phyloP scores from a whole-genome alignment of 768 basidiomycete genomes.

The Arthromyces matolae region DNA sequence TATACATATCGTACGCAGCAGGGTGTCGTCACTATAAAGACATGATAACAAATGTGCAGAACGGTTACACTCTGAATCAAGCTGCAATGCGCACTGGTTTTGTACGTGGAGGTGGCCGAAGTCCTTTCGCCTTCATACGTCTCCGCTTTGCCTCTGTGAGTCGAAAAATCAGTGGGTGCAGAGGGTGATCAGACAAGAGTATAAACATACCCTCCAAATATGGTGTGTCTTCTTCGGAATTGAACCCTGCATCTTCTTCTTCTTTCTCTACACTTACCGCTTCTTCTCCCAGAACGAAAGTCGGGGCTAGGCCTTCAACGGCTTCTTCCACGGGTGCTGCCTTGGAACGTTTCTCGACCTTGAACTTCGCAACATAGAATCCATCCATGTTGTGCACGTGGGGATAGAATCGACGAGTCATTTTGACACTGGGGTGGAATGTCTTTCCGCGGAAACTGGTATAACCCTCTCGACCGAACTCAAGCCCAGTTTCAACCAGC shows the following conservation, averaged over 20 bases:
- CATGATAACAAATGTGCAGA: too few relatives aligned
- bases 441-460: slow-evolving; percentile 87
- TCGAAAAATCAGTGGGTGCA: slow-evolving; percentile 8
- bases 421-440: slow-evolving; percentile 72
- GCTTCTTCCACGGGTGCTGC: slow-evolving; percentile 26
- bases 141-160: slow-evolving; percentile 65
- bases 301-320: slow-evolving; percentile 15
- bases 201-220: slow-evolving; percentile 72
- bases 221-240: slow-evolving; percentile 70
- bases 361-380: slow-evolving; percentile 98
- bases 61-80: slow-evolving; percentile 10
- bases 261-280: slow-evolving; percentile 24
- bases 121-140: slow-evolving; percentile 71
- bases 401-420: slow-evolving; percentile 90
- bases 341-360: slow-evolving; percentile 79
- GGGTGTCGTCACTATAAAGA: too few relatives aligned
- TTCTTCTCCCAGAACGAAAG: slow-evolving; percentile 25
- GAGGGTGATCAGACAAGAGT: slow-evolving; percentile 8
- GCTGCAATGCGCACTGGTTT: slow-evolving; percentile 19
- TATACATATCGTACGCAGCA: too few relatives aligned
- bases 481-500: slow-evolving; percentile 88
- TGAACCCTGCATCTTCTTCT: slow-evolving; percentile 54
- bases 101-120: slow-evolving; percentile 58
- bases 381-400: slow-evolving; percentile 99
- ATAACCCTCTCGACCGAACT: slow-evolving; percentile 92